These are phyloP conservation scores for Rhodotorula sp. DNA, from an alignment of 1,284 basidiomycete genomes.

Conservation along the genomic window DNA sequence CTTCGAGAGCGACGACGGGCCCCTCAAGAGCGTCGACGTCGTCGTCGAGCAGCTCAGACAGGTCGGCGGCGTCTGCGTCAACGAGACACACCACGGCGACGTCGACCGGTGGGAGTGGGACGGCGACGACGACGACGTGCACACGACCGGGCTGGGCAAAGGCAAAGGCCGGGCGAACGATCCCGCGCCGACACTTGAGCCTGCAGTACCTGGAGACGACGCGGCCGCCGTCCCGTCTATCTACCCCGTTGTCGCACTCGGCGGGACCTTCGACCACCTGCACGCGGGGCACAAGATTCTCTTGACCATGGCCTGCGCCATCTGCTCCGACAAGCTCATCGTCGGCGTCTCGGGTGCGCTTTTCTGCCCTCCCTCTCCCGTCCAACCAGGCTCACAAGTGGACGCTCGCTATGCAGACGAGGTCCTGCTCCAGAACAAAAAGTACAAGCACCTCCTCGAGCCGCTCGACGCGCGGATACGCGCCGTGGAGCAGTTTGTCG, in stretches of 20 bases:
- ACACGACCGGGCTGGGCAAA: background rate
- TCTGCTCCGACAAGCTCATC: conserved; percentile 75
- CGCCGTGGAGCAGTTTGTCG: conserved; percentile 65
- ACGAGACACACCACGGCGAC: background rate
- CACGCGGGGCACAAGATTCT: conserved; percentile 98
- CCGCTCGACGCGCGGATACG: conserved; percentile 60
- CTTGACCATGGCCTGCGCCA: conserved; percentile 83
- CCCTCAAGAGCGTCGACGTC: conserved; percentile 23
- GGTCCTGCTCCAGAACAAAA: conserved; percentile 71
- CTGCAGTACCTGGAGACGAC: too few relatives aligned
- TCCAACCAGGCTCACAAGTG: background rate
- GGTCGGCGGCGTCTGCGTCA: conserved; percentile 14
- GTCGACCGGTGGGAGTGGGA: background rate
- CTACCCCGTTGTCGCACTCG: conserved; percentile 55
- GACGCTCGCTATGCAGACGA: conserved; percentile 59
- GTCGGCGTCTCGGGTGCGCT: conserved; percentile 78
- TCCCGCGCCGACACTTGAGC: background rate
- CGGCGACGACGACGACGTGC: background rate
- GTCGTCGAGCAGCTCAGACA: conserved; percentile 27
- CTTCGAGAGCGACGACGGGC: background rate
- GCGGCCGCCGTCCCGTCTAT: background rate
- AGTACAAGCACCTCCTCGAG: conserved; percentile 70
- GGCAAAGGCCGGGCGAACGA: background rate
- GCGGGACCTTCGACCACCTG: conserved; percentile 93
- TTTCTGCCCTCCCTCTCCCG: background rate